phyloP scores from a whole-genome alignment of 371 early-diverging fungal species.

The Synchytrium microbalum region DNA sequence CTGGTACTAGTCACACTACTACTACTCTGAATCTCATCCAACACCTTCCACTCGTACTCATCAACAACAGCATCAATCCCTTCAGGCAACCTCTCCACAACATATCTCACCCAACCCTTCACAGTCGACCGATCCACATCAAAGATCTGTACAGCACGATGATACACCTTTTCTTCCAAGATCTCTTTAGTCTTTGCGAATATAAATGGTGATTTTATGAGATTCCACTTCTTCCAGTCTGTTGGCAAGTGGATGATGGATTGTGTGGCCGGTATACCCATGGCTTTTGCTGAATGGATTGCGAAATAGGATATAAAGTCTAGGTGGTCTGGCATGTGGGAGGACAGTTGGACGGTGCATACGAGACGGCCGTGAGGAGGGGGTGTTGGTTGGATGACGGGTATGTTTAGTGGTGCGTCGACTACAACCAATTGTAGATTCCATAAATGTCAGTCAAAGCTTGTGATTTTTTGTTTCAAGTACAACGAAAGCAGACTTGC shows the following conservation, averaged over 20 bases:
- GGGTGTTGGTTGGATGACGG: slow-evolving; percentile 32
- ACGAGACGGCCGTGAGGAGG: slow-evolving; percentile 53
- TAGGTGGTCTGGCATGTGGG: slow-evolving; percentile 68
- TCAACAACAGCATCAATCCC: slow-evolving; percentile 35
- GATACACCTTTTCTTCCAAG: slow-evolving; percentile 86
- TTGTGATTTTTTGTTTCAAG: too few species aligned
- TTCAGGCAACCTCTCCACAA: slow-evolving; percentile 27
- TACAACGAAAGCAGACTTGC: too few species aligned
- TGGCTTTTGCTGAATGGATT: slow-evolving; percentile 66
- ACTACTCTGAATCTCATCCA: neutral
- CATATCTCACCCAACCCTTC: slow-evolving; percentile 53
- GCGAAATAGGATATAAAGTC: slow-evolving; percentile 84
- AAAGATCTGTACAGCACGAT: slow-evolving; percentile 72
- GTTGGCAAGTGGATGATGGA: slow-evolving; percentile 64
- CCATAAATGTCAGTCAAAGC: too few species aligned
- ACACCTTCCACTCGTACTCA: slow-evolving; percentile 19
- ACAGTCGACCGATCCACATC: slow-evolving; percentile 71
- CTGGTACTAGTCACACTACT: too few species aligned
- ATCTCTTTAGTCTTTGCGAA: slow-evolving; percentile 94
- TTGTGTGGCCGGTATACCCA: slow-evolving; percentile 71
- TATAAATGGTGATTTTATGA: slow-evolving; percentile 87
- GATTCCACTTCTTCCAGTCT: slow-evolving; percentile 79
- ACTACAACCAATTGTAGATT: neutral
- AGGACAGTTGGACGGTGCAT: slow-evolving; percentile 63
- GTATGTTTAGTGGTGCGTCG: slow-evolving; percentile 35